A percentile compares a stretch with the other conserved stretches of the same genome.
phyloP scores from a whole-genome alignment of 1,284 basidiomycete genomes.

The Cutaneotrichosporon cutaneum region DNA sequence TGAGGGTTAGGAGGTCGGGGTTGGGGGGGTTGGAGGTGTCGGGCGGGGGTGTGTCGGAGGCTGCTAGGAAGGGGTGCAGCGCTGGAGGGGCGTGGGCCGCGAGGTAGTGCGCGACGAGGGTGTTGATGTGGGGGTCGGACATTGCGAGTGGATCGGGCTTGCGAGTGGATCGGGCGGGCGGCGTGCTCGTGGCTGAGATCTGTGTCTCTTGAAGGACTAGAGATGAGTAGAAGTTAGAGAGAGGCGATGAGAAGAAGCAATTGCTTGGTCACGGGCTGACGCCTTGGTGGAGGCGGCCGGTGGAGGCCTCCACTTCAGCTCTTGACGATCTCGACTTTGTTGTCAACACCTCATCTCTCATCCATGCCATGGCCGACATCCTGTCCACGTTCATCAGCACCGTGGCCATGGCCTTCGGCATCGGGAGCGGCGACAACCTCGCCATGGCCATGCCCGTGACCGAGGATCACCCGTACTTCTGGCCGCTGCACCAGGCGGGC shows the following conservation, averaged over 20 bases:
- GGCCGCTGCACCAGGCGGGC: constrained; percentile 30
- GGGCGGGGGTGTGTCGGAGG: constrained; percentile 29
- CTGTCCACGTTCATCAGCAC: constrained; percentile 26
- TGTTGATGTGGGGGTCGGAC: constrained; percentile 22
- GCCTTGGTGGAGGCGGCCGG: neutral
- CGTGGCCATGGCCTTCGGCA: constrained; percentile 24
- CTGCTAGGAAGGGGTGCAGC: constrained; percentile 41
- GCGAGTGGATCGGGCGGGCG: too few relatives aligned
- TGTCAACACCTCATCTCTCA: neutral
- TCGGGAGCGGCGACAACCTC: constrained; percentile 25
- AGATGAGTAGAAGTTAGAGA: too few relatives aligned
- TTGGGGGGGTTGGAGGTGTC: constrained; percentile 30
- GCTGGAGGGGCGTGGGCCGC: constrained; percentile 40
- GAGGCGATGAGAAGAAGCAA: neutral
- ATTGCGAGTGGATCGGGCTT: too few relatives aligned
- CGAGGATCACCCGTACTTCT: constrained; percentile 32
- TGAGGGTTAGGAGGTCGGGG: constrained; percentile 45
- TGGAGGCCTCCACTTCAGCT: constrained; percentile 6
- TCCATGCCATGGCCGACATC: constrained; percentile 20
- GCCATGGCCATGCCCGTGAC: constrained; percentile 31
- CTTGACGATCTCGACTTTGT: neutral
- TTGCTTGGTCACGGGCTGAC: neutral
- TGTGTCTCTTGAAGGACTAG: too few relatives aligned
- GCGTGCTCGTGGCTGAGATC: too few relatives aligned
- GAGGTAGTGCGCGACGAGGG: constrained; percentile 48